A percentile compares a stretch with the other conserved stretches of the same genome.
Conservation (phyloP, 306 rosid species). For the Crataegus laevigata region DNA sequence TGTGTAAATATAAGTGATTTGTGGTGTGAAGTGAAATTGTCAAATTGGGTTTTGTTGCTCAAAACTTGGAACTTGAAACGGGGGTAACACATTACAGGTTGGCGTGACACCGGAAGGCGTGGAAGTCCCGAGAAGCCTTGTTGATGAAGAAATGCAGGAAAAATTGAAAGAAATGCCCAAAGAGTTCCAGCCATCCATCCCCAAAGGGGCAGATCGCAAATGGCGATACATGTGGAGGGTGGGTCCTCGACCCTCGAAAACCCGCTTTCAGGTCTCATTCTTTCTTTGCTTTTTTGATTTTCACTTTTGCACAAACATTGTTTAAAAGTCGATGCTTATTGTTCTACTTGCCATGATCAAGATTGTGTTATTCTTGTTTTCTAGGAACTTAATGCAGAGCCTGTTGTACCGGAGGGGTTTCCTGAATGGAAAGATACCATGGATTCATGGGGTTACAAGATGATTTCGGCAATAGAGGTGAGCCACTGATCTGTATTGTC, state of each 20-base stretch:
- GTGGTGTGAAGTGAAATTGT: not conserved
- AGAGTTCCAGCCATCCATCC: conserved; percentile 53
- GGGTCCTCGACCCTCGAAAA: conserved; percentile 73
- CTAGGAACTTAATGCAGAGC: conserved; percentile 90
- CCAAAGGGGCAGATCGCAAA: conserved; percentile 77
- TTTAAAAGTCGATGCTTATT: not conserved
- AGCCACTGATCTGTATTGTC: conserved; percentile 12
- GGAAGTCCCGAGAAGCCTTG: conserved; percentile 86
- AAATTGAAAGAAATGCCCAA: conserved; percentile 63
- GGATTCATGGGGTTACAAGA: conserved; percentile 93
- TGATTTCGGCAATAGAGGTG: conserved; percentile 78
- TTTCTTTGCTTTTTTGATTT: not conserved
- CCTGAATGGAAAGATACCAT: conserved; percentile 86
- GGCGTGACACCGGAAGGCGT: conserved; percentile 94
- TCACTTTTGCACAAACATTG: not conserved
- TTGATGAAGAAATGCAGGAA: conserved; percentile 81
- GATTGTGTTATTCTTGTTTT: not conserved
- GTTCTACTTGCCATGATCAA: conserved; percentile 2
- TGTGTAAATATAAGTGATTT: not conserved
- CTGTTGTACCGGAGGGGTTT: conserved; percentile 85
- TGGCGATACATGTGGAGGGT: conserved; percentile 97
- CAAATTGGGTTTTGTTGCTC: not conserved
- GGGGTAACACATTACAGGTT: conserved; percentile 38
- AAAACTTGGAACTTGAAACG: not conserved
- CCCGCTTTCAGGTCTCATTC: conserved; percentile 68